These are phyloP conservation scores for Penstemon davidsonii DNA, from an alignment of 257 asterid genomes.

Conservation along the genomic window DNA sequence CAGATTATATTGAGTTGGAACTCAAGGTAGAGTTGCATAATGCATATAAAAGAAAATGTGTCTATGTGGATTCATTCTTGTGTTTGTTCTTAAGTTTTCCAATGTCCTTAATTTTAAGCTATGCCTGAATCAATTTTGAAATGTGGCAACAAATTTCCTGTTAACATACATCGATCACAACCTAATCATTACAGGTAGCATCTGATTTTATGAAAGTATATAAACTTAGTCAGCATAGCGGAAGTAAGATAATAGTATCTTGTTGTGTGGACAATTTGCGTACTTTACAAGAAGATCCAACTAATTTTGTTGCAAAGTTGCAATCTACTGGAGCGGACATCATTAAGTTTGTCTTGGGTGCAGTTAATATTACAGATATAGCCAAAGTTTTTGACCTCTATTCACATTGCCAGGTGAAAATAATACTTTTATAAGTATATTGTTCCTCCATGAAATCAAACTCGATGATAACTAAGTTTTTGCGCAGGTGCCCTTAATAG, in stretches of 20 bases:
- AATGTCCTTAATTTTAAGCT: no score
- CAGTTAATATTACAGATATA: conserved; percentile 48
- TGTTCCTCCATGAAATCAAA: no score
- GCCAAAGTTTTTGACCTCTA: conserved; percentile 46
- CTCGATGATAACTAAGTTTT: not conserved
- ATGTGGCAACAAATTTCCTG: no score
- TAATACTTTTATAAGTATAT: not conserved
- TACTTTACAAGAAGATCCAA: conserved; percentile 41
- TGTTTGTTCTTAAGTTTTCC: no score
- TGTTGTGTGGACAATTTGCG: conserved; percentile 36
- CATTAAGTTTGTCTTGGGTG: conserved; percentile 48
- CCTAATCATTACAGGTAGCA: conserved; percentile 40
- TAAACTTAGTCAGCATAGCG: conserved; percentile 29
- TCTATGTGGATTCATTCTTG: not conserved
- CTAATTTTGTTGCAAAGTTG: conserved; percentile 41
- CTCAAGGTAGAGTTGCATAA: conserved; percentile 39
- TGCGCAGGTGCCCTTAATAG: conserved; percentile 58
- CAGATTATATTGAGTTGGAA: conserved; percentile 61
- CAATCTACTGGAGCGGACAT: conserved; percentile 57
- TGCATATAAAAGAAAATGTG: not conserved
- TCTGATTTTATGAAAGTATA: conserved; percentile 37
- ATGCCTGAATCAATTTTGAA: no score
- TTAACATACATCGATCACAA: no score
- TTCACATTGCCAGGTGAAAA: conserved; percentile 49
- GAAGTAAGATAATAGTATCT: conserved; percentile 54